These are phyloP conservation scores for Cymbopogon flexuosus DNA, from an alignment of 202 grass and related monocot species.

Conservation along the genomic window DNA sequence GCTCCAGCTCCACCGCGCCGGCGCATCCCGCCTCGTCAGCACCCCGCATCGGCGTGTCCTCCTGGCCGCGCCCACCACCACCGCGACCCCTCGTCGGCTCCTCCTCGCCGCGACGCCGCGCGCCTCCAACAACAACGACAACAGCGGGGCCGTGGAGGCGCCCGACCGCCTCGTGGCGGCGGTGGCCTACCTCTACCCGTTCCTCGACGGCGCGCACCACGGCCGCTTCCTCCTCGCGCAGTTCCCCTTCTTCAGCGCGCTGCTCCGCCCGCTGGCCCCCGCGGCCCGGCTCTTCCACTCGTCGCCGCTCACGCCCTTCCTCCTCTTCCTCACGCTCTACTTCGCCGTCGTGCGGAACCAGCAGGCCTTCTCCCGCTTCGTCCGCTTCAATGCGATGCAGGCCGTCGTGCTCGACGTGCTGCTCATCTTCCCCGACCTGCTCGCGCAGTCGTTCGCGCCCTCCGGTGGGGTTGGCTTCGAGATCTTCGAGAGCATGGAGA, in stretches of 20 bases:
- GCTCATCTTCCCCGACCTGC: constrained; percentile 88
- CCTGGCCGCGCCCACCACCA: background rate
- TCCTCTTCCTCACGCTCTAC: constrained; percentile 93
- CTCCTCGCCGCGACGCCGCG: constrained; percentile 15
- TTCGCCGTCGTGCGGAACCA: constrained; percentile 86
- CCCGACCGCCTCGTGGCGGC: constrained; percentile 80
- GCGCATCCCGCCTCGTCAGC: constrained; percentile 21
- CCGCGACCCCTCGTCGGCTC: background rate
- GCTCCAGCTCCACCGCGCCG: constrained; percentile 13
- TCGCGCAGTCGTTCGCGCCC: constrained; percentile 55
- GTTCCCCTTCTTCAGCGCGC: constrained; percentile 60
- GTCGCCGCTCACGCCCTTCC: constrained; percentile 73
- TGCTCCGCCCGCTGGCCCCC: constrained; percentile 63
- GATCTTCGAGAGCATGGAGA: constrained; percentile 64
- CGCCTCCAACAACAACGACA: constrained; percentile 35
- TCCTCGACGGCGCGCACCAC: constrained; percentile 86
- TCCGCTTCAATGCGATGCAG: constrained; percentile 98
- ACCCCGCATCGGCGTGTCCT: background rate
- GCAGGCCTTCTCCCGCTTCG: constrained; percentile 75
- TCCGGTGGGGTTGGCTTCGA: constrained; percentile 50
- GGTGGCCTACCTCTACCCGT: constrained; percentile 82
- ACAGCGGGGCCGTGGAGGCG: constrained; percentile 44
- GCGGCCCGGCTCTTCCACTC: constrained; percentile 82
- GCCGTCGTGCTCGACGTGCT: constrained; percentile 84
- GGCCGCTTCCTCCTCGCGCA: constrained; percentile 69